phyloP scores from a whole-genome alignment of 1,284 basidiomycete species.

The Chiua sp. region DNA sequence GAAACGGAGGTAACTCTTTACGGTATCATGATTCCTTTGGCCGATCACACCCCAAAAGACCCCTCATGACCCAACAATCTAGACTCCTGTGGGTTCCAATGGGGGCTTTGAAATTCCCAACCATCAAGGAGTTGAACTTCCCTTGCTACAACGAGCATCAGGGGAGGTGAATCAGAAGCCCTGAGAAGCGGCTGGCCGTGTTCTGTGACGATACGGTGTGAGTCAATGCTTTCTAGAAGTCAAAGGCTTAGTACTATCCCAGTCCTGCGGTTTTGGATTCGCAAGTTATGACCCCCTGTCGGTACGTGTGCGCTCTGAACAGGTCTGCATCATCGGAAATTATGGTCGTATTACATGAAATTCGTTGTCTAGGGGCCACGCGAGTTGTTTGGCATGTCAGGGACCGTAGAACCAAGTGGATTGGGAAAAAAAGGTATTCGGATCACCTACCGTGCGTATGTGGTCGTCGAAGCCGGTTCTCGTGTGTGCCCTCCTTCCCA shows the following conservation, averaged over 20 bases:
- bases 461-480: slow-evolving; percentile 2
- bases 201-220: slow-evolving; percentile 44
- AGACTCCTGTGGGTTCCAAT: slow-evolving; percentile 46
- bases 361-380: slow-evolving; percentile 21
- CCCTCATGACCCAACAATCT: slow-evolving; percentile 12
- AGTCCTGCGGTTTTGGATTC: slow-evolving; percentile 20
- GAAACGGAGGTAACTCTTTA: slow-evolving; percentile 24
- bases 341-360: slow-evolving; percentile 17
- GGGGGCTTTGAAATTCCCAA: slow-evolving; percentile 50
- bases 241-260: background rate
- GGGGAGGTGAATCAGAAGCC: slow-evolving; percentile 53
- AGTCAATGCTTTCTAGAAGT: slow-evolving; percentile 53
- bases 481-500: slow-evolving; percentile 2
- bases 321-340: slow-evolving; percentile 27
- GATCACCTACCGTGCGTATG: slow-evolving; percentile 13
- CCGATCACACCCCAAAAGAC: slow-evolving; percentile 15
- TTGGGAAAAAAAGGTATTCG: slow-evolving; percentile 5
- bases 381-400: slow-evolving; percentile 17
- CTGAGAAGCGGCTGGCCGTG: slow-evolving; percentile 37
- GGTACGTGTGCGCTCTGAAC: slow-evolving; percentile 19
- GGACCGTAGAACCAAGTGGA: slow-evolving; percentile 6
- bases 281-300: slow-evolving; percentile 17
- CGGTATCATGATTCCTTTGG: slow-evolving; percentile 18
- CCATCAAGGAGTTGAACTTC: slow-evolving; percentile 49
- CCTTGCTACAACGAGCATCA: slow-evolving; percentile 45